These are phyloP conservation scores for Pseudogymnoascus sp. DNA, from an alignment of 2,329 filamentous ascomycete genomes.

Conservation along the genomic window DNA sequence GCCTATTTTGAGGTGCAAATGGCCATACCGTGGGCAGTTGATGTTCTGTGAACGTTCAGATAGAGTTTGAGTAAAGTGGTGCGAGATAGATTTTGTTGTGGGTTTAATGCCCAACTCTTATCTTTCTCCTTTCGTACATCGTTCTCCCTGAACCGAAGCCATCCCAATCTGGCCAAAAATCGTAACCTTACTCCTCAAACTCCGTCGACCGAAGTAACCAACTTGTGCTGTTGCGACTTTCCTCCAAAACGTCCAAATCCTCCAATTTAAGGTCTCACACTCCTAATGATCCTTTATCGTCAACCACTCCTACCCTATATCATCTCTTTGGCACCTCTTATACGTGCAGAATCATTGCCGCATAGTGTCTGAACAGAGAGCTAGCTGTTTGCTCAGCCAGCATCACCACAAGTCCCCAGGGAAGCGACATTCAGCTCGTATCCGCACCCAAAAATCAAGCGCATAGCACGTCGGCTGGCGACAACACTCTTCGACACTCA, in stretches of 20 bases:
- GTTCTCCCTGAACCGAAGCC: background rate
- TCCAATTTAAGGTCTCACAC: background rate
- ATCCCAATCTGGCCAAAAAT: constrained; percentile 6
- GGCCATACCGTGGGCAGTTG: background rate
- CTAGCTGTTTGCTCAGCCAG: constrained; percentile 4
- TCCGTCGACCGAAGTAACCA: constrained; percentile 1
- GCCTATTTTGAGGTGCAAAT: background rate
- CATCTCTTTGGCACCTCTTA: background rate
- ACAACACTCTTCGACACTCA: background rate
- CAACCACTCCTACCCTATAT: background rate
- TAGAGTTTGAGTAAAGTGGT: constrained; percentile 1
- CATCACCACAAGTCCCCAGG: background rate
- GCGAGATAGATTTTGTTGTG: background rate
- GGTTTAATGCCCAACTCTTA: background rate
- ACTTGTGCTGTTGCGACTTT: constrained; percentile 1
- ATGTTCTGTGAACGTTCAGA: background rate
- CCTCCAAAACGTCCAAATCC: background rate
- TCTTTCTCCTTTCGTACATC: background rate
- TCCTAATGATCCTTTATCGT: background rate
- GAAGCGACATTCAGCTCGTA: background rate
- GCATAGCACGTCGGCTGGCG: background rate
- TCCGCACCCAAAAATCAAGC: background rate
- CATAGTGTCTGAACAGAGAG: constrained; percentile 3
- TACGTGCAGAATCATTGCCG: background rate
- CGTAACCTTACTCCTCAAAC: background rate